Conservation (phyloP, 371 early-diverging fungal species). For the Lichtheimia ramosa region DNA sequence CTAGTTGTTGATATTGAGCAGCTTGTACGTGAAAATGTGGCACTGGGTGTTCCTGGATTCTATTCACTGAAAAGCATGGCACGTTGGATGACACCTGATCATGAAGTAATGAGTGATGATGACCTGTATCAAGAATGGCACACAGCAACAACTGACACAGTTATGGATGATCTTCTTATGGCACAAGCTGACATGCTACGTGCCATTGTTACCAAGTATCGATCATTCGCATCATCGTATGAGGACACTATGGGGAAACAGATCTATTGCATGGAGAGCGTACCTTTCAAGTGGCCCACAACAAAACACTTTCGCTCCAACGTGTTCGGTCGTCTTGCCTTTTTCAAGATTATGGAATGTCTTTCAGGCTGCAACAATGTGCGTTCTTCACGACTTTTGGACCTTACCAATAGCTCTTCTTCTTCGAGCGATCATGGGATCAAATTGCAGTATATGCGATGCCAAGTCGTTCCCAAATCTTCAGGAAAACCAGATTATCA, state of each 20-base stretch:
- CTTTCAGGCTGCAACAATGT: conserved; percentile 24
- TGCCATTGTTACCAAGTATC: conserved; percentile 13
- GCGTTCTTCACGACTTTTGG: conserved; percentile 24
- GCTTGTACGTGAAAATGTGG: conserved; percentile 32
- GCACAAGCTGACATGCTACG: background rate
- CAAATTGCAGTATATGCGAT: background rate
- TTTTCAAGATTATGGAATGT: conserved; percentile 40
- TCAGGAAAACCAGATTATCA: background rate
- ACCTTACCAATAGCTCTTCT: conserved; percentile 8
- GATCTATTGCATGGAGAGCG: conserved; percentile 21
- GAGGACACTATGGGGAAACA: conserved; percentile 5
- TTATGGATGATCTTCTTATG: background rate
- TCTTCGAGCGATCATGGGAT: background rate
- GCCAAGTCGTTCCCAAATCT: background rate
- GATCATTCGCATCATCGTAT: conserved; percentile 11
- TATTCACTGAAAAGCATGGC: conserved; percentile 26
- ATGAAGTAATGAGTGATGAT: background rate
- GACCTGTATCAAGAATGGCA: background rate
- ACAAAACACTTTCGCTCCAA: conserved; percentile 16
- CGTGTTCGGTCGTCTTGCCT: conserved; percentile 28
- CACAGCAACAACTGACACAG: background rate
- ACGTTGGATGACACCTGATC: conserved; percentile 19
- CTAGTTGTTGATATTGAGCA: conserved; percentile 28
- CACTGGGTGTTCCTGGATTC: conserved; percentile 33
- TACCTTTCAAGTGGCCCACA: conserved; percentile 25